These are phyloP conservation scores for Trichosanthes truncata DNA, from an alignment of 306 rosid species.

Conservation along the genomic window DNA sequence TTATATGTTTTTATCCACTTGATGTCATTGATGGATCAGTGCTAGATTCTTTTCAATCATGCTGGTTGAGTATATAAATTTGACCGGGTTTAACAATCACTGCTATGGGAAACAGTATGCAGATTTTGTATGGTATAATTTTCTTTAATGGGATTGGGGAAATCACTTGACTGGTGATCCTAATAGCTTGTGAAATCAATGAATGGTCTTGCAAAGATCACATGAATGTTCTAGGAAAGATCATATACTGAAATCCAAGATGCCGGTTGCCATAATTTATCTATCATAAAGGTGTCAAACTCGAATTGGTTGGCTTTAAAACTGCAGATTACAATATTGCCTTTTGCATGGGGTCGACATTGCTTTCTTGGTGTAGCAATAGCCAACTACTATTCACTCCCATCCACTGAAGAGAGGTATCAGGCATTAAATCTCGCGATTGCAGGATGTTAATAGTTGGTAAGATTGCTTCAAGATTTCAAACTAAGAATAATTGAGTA, in stretches of 20 bases:
- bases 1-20: background rate
- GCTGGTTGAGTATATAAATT: slow-evolving; percentile 7
- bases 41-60: slow-evolving; percentile 9
- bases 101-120: slow-evolving; percentile 1
- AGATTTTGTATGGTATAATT: slow-evolving; percentile 21
- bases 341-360: slow-evolving; percentile 95
- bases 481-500: slow-evolving; percentile 53
- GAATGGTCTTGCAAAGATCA: slow-evolving; percentile 82
- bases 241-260: slow-evolving; percentile 72
- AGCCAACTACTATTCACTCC: slow-evolving; percentile 70
- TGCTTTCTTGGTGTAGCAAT: slow-evolving; percentile 95
- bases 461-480: slow-evolving; percentile 96
- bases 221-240: slow-evolving; percentile 76
- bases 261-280: slow-evolving; percentile 96
- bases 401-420: slow-evolving; percentile 92
- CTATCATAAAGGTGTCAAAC: slow-evolving; percentile 96
- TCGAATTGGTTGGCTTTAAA: slow-evolving; percentile 99
- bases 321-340: slow-evolving; percentile 98
- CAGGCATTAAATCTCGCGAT: slow-evolving; percentile 68
- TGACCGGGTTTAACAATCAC: slow-evolving; percentile 1
- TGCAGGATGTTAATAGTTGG: slow-evolving; percentile 98
- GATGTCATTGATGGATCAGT: background rate
- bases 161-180: slow-evolving; percentile 39
- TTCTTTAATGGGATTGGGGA: slow-evolving; percentile 45
- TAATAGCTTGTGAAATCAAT: slow-evolving; percentile 62